Evolutionary conservation across 2,329 filamentous ascomycete species (phyloP), one percentile per base, ranked within the genome.

Genomic region (Ceratocystiopsis brevicomis): DNA sequence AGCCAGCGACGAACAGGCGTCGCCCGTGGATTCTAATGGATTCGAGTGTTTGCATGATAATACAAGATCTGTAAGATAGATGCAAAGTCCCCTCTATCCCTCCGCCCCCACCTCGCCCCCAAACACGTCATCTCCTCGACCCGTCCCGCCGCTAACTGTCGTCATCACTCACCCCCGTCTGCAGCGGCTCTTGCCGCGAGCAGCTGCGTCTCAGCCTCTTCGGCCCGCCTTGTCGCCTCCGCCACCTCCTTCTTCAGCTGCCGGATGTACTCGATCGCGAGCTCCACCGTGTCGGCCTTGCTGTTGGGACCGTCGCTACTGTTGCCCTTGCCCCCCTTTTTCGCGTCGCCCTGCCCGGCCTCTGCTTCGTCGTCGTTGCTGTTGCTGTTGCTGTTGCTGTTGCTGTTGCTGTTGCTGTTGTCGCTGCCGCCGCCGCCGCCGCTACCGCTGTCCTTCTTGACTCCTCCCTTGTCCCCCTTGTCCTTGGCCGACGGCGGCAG

Each of bases 231-330:
- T 42, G 76, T 77, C 18, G 77, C 76, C 33, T 75, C 71, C 3
- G 68, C 71, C 15, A 85, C 64, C 56, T 92, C 81, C 52, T 73
- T 65, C 59, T 92, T 78, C 48, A 98, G 61, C 47, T 78, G 71
- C 60, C 84, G 88, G 62, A 98, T 95, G 56, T 96, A 95, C 45
- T 87, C 79, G 53, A 96, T 96, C 1, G 90, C 90, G 61, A 83
- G 78, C 61, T 98, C 90, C n/a, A 98, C 90, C 1, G 92, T 95
- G 52, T 83, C 93, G 1, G 90, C 90, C 59, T 96, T 98, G 61
- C 86, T 95, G 54, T 79, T 86, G 32, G 81, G 76, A 42, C 75
- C 65, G 6, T 59, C 59, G 16, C 16, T 15, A 13, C 18, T 19
- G 30, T 10, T 21, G 11, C 34, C 19, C 15, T 30, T 35, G 32